Base-by-base conservation (phyloP, 768 basidiomycete species). In the Mycena floridula region DNA sequence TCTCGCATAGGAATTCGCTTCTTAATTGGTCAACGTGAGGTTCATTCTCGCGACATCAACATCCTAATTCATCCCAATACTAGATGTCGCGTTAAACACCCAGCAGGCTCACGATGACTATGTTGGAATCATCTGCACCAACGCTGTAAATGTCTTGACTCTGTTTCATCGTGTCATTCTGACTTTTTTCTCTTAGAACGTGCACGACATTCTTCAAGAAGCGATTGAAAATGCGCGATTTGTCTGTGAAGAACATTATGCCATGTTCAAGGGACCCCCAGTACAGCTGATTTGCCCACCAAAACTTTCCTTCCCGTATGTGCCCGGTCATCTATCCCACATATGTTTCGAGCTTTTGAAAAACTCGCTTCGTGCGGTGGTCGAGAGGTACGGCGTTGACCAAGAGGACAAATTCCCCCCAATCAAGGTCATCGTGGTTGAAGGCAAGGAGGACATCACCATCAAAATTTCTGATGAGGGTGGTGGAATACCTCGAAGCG, bases 371-470 rank as follows among this genome's bases (percentile, higher is more conserved):
- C 85, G 96, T 32, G 96, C 96, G 1, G 89, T 95, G 44, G 95
- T 99, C 15, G 96, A 98, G 64, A 79, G 88, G 2, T 88, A 80
- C 61, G 95, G 95, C 0, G 79, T 80, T 2, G 85, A 91, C 42
- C 43, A 37, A 40, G 72, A 79, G 47, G 90, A 90, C 58, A 52
- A 56, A n/a, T 87, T 83, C 66, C 92, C 92, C 9, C 85, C 91
- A 0, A 94, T 95, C 69, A 92, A 90, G 64, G 88, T 95, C 40
- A 78, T 97, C 46, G 95, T 96, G 26, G 89, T 95, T 1, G 93
- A 95, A 59, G 94, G 95, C n/a, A 89, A 83, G 51, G 95, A 97
- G 59, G 95, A 98, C 57, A 96, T 98, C 56, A 98, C 95, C 3
- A 91, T 99, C 76, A 99, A 99, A 76, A 96, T 99, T 48, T 85